A percentile compares a stretch with the other conserved stretches of the same genome.
phyloP scores from a whole-genome alignment of 2,329 filamentous ascomycete genomes.

The Cladosporium sp. region DNA sequence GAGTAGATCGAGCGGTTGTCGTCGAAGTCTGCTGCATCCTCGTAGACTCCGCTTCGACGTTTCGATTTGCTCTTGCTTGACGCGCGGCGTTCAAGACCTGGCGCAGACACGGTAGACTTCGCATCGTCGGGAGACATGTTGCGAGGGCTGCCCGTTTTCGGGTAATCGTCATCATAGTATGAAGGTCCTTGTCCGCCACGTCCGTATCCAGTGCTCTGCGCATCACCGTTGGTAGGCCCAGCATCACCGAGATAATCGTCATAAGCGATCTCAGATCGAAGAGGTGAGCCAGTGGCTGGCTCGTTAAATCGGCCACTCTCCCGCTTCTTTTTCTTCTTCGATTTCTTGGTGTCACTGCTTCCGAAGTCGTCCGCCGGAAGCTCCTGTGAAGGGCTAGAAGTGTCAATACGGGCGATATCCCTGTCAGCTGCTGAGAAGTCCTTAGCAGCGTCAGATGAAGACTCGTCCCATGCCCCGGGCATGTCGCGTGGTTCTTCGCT shows the following conservation, averaged over 20 bases:
- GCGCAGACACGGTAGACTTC: slow-evolving; percentile 28
- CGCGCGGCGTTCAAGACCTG: slow-evolving; percentile 34
- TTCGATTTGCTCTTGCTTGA: slow-evolving; percentile 32
- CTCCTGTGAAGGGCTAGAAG: slow-evolving; percentile 1
- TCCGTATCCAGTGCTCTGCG: background rate
- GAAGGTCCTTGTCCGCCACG: slow-evolving; percentile 5
- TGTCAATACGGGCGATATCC: background rate
- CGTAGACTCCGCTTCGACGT: slow-evolving; percentile 36
- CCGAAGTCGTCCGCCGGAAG: background rate
- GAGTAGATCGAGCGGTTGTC: slow-evolving; percentile 40
- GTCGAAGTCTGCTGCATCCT: slow-evolving; percentile 36
- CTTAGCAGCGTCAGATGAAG: slow-evolving; percentile 10
- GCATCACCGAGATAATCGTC: slow-evolving; percentile 31
- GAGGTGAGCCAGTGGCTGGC: slow-evolving; percentile 43
- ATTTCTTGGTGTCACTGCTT: slow-evolving; percentile 33
- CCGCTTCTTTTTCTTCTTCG: slow-evolving; percentile 49
- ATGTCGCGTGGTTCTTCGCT: slow-evolving; percentile 20
- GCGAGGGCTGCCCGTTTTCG: slow-evolving; percentile 16
- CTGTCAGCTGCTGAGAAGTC: background rate
- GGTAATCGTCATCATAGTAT: slow-evolving; percentile 12
- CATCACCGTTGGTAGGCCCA: background rate
- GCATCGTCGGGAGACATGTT: slow-evolving; percentile 25
- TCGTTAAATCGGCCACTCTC: slow-evolving; percentile 44
- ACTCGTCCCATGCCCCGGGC: slow-evolving; percentile 33
- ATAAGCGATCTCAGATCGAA: slow-evolving; percentile 46